Evolutionary conservation across 257 asterid genomes (phyloP).

Genomic region (Lycium ferocissimum): DNA sequence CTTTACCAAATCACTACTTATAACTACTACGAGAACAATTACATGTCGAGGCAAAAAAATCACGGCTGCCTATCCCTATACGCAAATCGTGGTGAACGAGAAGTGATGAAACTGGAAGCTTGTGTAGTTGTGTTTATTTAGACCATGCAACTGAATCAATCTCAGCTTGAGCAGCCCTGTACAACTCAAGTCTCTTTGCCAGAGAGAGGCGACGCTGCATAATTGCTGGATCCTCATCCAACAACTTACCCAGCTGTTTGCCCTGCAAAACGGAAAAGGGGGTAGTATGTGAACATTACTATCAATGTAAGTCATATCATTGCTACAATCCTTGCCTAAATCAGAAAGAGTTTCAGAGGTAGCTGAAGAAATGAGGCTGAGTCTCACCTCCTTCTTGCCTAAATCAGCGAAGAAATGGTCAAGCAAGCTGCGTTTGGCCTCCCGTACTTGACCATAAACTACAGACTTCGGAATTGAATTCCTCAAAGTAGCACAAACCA

Average conservation of each 20-base stretch:
- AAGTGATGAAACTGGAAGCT: neutral
- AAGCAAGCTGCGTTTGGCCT: slow-evolving; percentile 77
- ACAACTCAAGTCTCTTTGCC: slow-evolving; percentile 76
- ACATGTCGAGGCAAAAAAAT: slow-evolving; percentile 38
- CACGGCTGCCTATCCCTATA: slow-evolving; percentile 26
- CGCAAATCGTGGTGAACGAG: neutral
- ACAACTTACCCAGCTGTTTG: slow-evolving; percentile 57
- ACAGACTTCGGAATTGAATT: slow-evolving; percentile 83
- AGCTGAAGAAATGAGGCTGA: neutral
- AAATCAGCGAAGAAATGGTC: slow-evolving; percentile 71
- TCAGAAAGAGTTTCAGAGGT: slow-evolving; percentile 23
- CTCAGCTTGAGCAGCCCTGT: slow-evolving; percentile 75
- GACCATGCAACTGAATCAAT: slow-evolving; percentile 83
- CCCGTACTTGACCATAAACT: slow-evolving; percentile 82
- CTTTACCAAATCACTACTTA: neutral
- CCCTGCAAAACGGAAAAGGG: slow-evolving; percentile 45
- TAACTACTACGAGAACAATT: neutral
- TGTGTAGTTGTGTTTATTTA: slow-evolving; percentile 38
- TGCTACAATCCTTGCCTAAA: neutral
- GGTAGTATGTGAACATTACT: neutral
- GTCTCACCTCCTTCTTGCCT: slow-evolving; percentile 72
- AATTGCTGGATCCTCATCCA: slow-evolving; percentile 83
- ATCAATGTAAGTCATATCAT: neutral
- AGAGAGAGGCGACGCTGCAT: slow-evolving; percentile 70
- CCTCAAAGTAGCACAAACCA: slow-evolving; percentile 69